phyloP scores from a whole-genome alignment of 1,284 basidiomycete genomes.

The Coniferiporia weirii region DNA sequence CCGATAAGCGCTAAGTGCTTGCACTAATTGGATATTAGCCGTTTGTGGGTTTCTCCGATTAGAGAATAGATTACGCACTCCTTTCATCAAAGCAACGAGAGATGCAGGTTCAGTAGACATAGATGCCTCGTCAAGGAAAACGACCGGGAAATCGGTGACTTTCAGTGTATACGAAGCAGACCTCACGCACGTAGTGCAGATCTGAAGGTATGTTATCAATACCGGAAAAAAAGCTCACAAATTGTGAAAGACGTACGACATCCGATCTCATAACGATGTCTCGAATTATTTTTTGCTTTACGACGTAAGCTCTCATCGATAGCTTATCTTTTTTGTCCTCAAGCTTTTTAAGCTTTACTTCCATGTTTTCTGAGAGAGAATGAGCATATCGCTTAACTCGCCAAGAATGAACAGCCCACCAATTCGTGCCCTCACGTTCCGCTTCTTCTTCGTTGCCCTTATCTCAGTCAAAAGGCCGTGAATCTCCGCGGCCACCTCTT shows the following conservation, averaged over 20 bases:
- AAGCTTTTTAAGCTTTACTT: neutral
- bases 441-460: constrained; percentile 11
- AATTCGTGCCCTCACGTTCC: neutral
- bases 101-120: constrained; percentile 94
- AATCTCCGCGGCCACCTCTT: constrained; percentile 28
- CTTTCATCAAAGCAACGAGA: constrained; percentile 84
- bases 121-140: constrained; percentile 91
- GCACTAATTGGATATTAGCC: constrained; percentile 41
- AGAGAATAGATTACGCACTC: constrained; percentile 45
- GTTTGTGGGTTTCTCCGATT: neutral
- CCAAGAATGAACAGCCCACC: neutral
- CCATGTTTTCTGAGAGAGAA: constrained; percentile 11
- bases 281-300: constrained; percentile 49
- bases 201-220: constrained; percentile 36
- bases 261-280: constrained; percentile 66
- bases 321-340: neutral
- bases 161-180: constrained; percentile 55
- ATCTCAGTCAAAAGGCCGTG: constrained; percentile 26
- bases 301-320: constrained; percentile 7
- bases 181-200: constrained; percentile 81
- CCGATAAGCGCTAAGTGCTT: constrained; percentile 86
- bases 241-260: constrained; percentile 50
- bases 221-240: neutral
- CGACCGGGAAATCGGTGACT: constrained; percentile 84
- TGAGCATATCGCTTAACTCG: too few relatives aligned